These are phyloP conservation scores for Trametes meyenii DNA, from an alignment of 768 basidiomycete genomes.

Conservation along the genomic window DNA sequence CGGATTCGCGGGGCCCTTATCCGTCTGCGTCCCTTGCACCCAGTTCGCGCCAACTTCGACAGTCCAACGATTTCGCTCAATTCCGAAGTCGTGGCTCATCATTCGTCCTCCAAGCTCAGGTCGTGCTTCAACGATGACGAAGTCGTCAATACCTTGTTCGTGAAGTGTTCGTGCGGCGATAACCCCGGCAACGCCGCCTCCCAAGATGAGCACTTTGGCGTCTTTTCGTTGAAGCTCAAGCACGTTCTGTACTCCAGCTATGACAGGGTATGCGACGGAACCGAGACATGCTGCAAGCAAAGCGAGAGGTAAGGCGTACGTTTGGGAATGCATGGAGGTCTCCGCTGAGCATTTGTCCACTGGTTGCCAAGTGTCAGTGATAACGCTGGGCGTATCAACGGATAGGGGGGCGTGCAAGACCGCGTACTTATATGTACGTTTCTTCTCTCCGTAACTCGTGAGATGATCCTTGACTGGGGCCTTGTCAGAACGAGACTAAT, in stretches of 20 bases:
- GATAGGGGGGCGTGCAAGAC: not conserved
- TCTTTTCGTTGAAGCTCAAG: conserved; percentile 14
- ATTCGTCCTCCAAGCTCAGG: conserved; percentile 63
- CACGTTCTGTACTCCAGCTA: not conserved
- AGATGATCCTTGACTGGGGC: not conserved
- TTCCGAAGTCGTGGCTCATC: conserved; percentile 49
- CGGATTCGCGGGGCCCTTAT: conserved; percentile 57
- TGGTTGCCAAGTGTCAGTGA: not conserved
- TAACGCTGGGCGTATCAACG: not conserved
- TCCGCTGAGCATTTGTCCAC: not conserved
- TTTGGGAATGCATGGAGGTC: not conserved
- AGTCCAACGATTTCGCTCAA: conserved; percentile 38
- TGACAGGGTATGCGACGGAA: not conserved
- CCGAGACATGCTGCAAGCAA: not conserved
- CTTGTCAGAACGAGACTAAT: not conserved
- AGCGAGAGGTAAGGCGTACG: not conserved
- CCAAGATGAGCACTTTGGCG: conserved; percentile 57
- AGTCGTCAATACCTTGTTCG: conserved; percentile 55
- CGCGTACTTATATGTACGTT: conserved; percentile 3
- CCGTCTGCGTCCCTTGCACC: conserved; percentile 55
- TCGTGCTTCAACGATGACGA: conserved; percentile 63
- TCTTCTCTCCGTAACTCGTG: not conserved
- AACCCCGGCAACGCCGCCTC: conserved; percentile 67
- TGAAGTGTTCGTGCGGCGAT: conserved; percentile 66
- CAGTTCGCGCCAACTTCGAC: conserved; percentile 66